phyloP scores from a whole-genome alignment of 2,329 filamentous ascomycete species.

The Diaporthe velutina region DNA sequence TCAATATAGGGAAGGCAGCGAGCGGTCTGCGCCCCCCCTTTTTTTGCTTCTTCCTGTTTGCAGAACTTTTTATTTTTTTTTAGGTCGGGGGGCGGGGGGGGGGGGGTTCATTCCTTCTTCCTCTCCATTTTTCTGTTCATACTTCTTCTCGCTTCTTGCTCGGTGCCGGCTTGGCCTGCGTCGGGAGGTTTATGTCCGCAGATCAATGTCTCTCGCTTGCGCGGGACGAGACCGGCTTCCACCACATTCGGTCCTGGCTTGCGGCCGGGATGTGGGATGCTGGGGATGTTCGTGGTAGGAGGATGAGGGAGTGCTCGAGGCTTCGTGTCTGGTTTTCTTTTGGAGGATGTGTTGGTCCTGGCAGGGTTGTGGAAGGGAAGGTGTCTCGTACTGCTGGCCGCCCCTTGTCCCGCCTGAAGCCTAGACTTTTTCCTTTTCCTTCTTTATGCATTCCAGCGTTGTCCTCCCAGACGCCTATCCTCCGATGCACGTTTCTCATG shows the following conservation, averaged over 20 bases:
- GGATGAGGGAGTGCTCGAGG: no score
- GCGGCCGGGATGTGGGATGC: background rate
- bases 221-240: constrained; percentile 11
- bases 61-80: background rate
- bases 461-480: background rate
- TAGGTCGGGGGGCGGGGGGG: no score
- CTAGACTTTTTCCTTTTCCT: background rate
- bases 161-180: constrained; percentile 9
- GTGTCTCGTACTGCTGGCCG: background rate
- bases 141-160: background rate
- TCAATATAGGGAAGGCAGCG: background rate
- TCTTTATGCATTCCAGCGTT: background rate
- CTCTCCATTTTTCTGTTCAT: background rate
- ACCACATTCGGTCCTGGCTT: background rate
- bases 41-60: background rate
- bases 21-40: background rate
- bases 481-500: constrained; percentile 10
- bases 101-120: background rate
- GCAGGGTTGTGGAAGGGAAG: background rate
- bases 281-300: background rate
- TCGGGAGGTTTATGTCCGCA: constrained; percentile 20
- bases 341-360: background rate
- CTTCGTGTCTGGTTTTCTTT: background rate
- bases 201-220: constrained; percentile 18
- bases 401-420: background rate